Conservation (phyloP, 2,329 filamentous ascomycete genomes). For the Colletotrichum lupini region DNA sequence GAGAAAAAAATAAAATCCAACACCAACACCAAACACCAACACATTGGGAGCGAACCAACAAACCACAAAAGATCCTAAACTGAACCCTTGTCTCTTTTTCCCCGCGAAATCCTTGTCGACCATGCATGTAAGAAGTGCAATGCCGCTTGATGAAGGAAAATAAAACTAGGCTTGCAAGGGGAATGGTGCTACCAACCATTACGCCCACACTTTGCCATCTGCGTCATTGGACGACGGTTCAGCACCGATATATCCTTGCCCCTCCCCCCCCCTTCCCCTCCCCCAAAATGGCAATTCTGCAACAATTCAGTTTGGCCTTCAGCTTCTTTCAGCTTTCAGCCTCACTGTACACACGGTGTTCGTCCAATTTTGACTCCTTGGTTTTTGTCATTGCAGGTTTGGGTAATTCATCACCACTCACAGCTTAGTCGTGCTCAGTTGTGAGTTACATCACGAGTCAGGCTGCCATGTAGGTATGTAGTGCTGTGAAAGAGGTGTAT, state of each 20-base stretch:
- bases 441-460: no score
- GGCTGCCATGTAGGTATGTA: background rate
- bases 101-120: background rate
- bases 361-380: conserved; percentile 1
- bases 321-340: background rate
- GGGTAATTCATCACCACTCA: background rate
- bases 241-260: conserved; percentile 8
- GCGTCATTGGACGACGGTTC: background rate
- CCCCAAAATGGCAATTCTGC: conserved; percentile 14
- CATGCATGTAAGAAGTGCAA: conserved; percentile 25
- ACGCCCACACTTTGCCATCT: conserved; percentile 1
- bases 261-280: no score
- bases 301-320: background rate
- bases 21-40: background rate
- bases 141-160: background rate
- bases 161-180: conserved; percentile 15
- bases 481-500: background rate
- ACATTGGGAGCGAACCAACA: background rate
- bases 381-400: background rate
- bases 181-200: conserved; percentile 25
- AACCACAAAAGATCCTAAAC: background rate
- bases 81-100: conserved; percentile 2
- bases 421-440: background rate
- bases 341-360: conserved; percentile 26
- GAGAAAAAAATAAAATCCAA: background rate